Base-by-base conservation (phyloP, 176 grass and related monocot species). In the Thalia dealbata region DNA sequence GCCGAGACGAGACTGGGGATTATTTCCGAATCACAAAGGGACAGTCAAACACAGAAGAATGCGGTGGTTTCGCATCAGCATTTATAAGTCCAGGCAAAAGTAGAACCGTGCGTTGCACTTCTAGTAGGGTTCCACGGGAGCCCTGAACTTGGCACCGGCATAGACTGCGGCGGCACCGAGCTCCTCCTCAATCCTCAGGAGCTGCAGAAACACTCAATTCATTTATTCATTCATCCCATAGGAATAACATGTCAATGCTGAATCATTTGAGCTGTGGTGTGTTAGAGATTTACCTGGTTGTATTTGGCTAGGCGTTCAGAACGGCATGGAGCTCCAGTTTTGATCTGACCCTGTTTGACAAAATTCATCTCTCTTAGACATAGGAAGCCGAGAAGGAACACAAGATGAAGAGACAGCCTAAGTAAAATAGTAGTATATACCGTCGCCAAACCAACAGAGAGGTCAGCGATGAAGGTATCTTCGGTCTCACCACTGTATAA, bases 231-330 rank as follows among this genome's bases (percentile, higher is more conserved):
- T 38, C 32, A 38, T 38, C 32, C 32, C 32, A 38, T 38, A 38
- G 4, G 32, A 38, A 38, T 38, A 78, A 66, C n/a, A n/a, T n/a
- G n/a, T n/a, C n/a, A n/a, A n/a, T n/a, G n/a, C n/a, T n/a, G n/a
- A n/a, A 3, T 26, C 6, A 27, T 32, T 65, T 6, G 13, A 32
- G 16, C 32, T 38, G 12, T 68, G 19, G 38, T 19, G 38, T 19
- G 6, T n/a, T 27, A 11, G 3, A 38, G 32, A 1, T 38, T 38
- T 85, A 75, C 89, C 87, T 96, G 84, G 76, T 96, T 96, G 76
- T 96, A 96, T 69, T 97, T 97, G 10, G 89, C 89, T 73, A 97
- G 93, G 5, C 93, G 89, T 61, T 97, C 93, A n/a, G 93, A 97
- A 14, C 93, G 30, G 79, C 93, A 97, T 12, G 93, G 93, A 14